Evolutionary conservation across 768 basidiomycete genomes (phyloP).

Genomic region (Termitomyces sp.): DNA sequence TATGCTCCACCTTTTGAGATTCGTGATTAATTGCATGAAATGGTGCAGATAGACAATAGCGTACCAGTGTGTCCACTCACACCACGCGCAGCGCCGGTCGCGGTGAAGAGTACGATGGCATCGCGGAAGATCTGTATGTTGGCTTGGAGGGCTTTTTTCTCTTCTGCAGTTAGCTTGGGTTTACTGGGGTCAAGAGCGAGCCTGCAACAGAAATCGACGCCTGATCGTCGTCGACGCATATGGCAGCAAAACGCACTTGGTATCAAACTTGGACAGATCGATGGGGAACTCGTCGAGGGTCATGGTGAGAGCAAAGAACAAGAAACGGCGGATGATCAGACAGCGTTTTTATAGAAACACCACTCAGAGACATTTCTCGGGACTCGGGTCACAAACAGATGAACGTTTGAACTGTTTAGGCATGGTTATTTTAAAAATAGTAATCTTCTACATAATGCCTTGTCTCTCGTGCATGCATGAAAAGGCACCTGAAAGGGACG

Average conservation of each 20-base stretch:
- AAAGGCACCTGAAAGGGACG: no score
- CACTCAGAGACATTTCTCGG: constrained; percentile 4
- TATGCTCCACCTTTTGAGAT: constrained; percentile 47
- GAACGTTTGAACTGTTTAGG: background rate
- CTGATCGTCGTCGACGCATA: background rate
- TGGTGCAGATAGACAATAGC: background rate
- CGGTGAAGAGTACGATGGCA: constrained; percentile 81
- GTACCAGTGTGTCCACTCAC: constrained; percentile 79
- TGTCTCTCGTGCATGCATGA: background rate
- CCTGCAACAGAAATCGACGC: constrained; percentile 25
- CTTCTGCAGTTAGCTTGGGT: constrained; percentile 53
- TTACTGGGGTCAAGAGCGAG: constrained; percentile 69
- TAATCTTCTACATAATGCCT: background rate
- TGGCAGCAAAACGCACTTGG: constrained; percentile 37
- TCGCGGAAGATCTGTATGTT: constrained; percentile 84
- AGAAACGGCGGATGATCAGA: no score
- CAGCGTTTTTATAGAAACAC: background rate
- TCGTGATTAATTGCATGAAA: background rate
- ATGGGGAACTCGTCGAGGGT: constrained; percentile 59
- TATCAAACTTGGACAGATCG: constrained; percentile 68
- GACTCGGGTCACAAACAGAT: background rate
- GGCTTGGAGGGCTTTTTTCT: constrained; percentile 48
- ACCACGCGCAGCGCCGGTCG: constrained; percentile 79
- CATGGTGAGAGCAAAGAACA: constrained; percentile 3
- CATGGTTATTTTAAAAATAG: no score